Evolutionary conservation across 139 green algal species (phyloP).

Genomic region (Mesostigma viride): DNA sequence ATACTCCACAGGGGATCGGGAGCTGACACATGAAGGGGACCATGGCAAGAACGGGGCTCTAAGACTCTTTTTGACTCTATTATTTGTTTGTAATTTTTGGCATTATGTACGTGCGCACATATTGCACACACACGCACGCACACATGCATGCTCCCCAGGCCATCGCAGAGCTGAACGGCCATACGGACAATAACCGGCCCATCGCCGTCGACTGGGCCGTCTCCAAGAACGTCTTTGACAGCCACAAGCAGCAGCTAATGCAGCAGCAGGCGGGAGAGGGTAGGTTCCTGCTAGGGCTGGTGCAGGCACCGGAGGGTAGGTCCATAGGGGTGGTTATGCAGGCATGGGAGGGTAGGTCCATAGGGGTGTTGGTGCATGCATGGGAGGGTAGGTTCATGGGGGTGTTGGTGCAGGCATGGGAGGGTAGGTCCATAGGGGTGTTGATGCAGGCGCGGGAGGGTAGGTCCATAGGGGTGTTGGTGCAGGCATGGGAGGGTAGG

Average conservation of each 20-base stretch:
- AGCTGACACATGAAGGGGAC: not conserved
- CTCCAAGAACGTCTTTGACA: constrained; percentile 43
- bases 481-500: too few relatives aligned
- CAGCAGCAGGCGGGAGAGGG: not conserved
- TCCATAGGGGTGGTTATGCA: not conserved
- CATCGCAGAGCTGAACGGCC: constrained; percentile 66
- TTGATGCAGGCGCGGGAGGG: too few relatives aligned
- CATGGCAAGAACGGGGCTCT: not conserved
- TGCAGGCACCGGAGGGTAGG: not conserved
- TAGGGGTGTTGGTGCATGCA: not conserved
- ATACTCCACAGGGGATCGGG: not conserved
- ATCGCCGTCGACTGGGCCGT: constrained; percentile 87
- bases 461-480: too few relatives aligned
- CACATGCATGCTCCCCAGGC: constrained; percentile 30
- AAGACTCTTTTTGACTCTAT: not conserved
- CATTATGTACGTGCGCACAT: not conserved
- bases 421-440: too few relatives aligned
- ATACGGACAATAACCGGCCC: constrained; percentile 45
- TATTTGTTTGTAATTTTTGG: not conserved
- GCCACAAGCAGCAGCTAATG: not conserved
- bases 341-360: not conserved
- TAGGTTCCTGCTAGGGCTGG: not conserved
- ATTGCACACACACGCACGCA: not conserved
- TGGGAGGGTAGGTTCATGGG: too few relatives aligned
- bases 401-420: too few relatives aligned